Conservation (phyloP, 1,139 yeast genomes). For the Hyphopichia fennica region DNA sequence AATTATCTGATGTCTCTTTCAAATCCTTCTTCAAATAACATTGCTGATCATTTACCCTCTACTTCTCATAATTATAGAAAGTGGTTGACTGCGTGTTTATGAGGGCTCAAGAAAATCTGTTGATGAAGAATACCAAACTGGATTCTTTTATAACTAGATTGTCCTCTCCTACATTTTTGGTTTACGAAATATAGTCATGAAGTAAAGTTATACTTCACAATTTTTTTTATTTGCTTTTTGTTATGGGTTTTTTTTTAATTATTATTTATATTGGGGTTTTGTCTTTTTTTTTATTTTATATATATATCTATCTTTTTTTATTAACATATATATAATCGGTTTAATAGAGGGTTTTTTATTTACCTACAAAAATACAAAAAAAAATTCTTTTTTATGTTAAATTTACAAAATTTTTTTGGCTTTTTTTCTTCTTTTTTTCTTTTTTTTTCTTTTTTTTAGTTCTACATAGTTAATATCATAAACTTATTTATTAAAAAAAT, state of each 20-base stretch:
- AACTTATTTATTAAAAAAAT: too few relatives aligned
- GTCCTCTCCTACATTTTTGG: background rate
- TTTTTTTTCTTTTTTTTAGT: background rate
- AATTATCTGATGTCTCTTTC: slow-evolving; percentile 21
- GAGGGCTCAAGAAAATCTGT: slow-evolving; percentile 2
- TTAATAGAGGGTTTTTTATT: slow-evolving; percentile 1
- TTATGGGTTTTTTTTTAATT: slow-evolving; percentile 1
- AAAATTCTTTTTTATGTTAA: background rate
- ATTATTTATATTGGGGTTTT: background rate
- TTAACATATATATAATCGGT: background rate
- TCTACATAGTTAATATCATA: background rate
- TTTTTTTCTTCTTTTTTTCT: background rate
- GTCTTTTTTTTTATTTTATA: background rate
- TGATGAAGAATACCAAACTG: background rate
- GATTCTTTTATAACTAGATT: background rate
- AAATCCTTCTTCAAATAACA: slow-evolving; percentile 1
- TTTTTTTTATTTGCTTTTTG: background rate
- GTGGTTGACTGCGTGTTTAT: slow-evolving; percentile 41
- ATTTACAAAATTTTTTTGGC: background rate
- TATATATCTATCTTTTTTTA: too few relatives aligned
- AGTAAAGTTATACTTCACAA: background rate
- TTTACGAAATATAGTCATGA: slow-evolving; percentile 1
- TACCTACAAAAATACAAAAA: background rate
- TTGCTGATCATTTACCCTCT: slow-evolving; percentile 21
- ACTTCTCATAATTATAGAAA: slow-evolving; percentile 46